Conservation (phyloP, 495 filamentous ascomycete genomes). For the Articulospora tetracladia region DNA sequence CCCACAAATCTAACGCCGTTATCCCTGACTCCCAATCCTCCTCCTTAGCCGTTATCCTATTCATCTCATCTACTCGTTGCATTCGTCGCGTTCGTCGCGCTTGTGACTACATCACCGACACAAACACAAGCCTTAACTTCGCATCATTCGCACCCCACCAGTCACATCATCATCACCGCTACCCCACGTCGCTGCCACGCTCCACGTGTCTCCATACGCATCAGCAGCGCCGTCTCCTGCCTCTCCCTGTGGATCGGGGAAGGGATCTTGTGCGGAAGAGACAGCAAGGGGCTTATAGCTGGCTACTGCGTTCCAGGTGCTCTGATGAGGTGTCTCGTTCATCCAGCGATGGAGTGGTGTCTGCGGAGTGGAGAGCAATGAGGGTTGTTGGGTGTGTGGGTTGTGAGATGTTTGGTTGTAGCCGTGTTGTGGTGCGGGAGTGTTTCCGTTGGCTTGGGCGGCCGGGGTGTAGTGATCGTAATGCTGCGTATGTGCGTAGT, state of each 20-base stretch:
- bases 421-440: too few species aligned
- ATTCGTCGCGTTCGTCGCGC: too few species aligned
- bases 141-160: neutral
- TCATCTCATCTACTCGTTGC: too few species aligned
- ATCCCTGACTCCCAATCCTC: too few species aligned
- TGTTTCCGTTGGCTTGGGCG: too few species aligned
- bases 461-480: too few species aligned
- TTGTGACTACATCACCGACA: too few species aligned
- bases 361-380: too few species aligned
- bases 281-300: neutral
- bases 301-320: neutral
- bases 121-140: neutral
- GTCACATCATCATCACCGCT: neutral
- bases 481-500: too few species aligned
- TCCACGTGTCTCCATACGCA: neutral
- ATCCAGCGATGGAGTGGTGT: neutral
- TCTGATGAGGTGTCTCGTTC: neutral
- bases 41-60: too few species aligned
- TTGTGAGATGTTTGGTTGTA: too few species aligned
- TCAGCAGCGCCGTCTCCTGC: neutral
- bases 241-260: neutral
- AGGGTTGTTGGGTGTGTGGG: neutral
- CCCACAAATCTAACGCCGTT: too few species aligned
- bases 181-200: neutral
- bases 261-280: neutral